Percentiles rank a stretch among this genome's conserved stretches.
Conservation (phyloP, 2,329 filamentous ascomycete species). For the Neonectria neomacrospora region DNA sequence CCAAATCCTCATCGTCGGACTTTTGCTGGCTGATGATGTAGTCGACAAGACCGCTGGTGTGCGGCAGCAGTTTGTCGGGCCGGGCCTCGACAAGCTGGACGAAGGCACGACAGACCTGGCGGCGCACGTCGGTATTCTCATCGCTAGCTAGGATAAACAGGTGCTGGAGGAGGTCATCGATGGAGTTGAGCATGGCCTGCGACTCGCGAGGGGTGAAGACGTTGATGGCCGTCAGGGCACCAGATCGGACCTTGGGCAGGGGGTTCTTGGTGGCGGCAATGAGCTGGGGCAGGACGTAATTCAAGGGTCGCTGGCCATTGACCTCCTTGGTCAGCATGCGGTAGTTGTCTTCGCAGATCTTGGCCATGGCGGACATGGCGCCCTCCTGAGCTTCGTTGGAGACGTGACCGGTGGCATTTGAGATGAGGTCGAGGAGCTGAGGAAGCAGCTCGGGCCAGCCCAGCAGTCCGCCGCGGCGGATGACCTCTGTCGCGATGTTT, state of each 20-base stretch:
- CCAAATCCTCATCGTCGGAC: conserved; percentile 87
- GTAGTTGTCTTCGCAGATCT: conserved; percentile 97
- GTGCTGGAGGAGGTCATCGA: conserved; percentile 84
- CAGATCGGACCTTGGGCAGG: conserved; percentile 79
- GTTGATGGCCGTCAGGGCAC: conserved; percentile 87
- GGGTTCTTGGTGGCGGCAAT: conserved; percentile 85
- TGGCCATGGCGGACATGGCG: conserved; percentile 90
- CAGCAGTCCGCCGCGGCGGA: conserved; percentile 84
- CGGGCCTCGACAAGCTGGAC: conserved; percentile 91
- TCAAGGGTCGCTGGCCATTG: conserved; percentile 86
- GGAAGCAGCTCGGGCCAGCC: conserved; percentile 92
- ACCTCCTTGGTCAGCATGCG: conserved; percentile 88
- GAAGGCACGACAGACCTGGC: conserved; percentile 93
- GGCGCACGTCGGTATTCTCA: conserved; percentile 81
- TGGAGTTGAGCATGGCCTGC: conserved; percentile 80
- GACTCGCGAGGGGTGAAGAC: conserved; percentile 89
- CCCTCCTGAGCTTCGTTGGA: conserved; percentile 84
- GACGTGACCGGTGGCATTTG: conserved; percentile 75
- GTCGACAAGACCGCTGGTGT: conserved; percentile 87
- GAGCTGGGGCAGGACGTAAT: conserved; percentile 89
- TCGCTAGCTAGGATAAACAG: conserved; percentile 87
- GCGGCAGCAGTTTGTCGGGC: conserved; percentile 89
- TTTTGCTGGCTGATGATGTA: conserved; percentile 93
- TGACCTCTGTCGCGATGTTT: conserved; percentile 92
- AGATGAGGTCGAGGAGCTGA: conserved; percentile 81